Percentiles rank a stretch among this genome's conserved stretches.
phyloP scores from a whole-genome alignment of 768 basidiomycete genomes.

The Trametes villosa region DNA sequence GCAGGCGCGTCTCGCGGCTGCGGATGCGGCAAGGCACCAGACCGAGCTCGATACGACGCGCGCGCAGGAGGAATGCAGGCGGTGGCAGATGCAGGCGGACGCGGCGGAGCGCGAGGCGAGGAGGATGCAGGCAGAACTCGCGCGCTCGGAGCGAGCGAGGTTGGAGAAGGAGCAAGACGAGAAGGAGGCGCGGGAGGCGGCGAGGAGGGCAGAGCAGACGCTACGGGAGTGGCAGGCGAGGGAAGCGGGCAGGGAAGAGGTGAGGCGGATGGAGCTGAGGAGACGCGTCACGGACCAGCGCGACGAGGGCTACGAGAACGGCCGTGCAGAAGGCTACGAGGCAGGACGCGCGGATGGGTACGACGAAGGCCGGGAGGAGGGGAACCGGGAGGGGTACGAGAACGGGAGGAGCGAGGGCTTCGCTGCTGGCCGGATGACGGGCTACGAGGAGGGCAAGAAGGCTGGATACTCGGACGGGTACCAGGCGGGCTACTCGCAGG shows the following conservation, averaged over 20 bases:
- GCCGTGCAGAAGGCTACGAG: constrained; percentile 48
- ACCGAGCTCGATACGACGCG: constrained; percentile 45
- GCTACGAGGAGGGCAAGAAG: constrained; percentile 39
- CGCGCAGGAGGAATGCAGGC: constrained; percentile 48
- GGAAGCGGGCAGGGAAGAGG: constrained; percentile 49
- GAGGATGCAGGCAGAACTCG: constrained; percentile 42
- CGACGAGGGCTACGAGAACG: constrained; percentile 41
- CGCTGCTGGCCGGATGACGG: constrained; percentile 38
- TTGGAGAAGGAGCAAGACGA: constrained; percentile 49
- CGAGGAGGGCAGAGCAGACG: constrained; percentile 47
- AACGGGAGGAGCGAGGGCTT: constrained; percentile 32
- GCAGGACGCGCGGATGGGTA: constrained; percentile 51
- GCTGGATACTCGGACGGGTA: constrained; percentile 42
- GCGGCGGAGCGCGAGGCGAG: constrained; percentile 45
- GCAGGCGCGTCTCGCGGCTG: constrained; percentile 40
- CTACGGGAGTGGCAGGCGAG: constrained; percentile 50
- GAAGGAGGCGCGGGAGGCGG: constrained; percentile 47
- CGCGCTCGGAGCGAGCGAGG: constrained; percentile 44
- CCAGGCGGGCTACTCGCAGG: constrained; percentile 42
- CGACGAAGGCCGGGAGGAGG: constrained; percentile 45
- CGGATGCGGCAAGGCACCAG: constrained; percentile 47
- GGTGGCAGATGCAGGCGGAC: constrained; percentile 52
- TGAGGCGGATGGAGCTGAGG: constrained; percentile 43
- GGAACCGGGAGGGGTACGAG: constrained; percentile 35
- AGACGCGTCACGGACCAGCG: constrained; percentile 47